Evolutionary conservation across 2,329 filamentous ascomycete species (phyloP), one percentile per base, ranked within the genome.

Genomic region (Pleomassaria siparia): DNA sequence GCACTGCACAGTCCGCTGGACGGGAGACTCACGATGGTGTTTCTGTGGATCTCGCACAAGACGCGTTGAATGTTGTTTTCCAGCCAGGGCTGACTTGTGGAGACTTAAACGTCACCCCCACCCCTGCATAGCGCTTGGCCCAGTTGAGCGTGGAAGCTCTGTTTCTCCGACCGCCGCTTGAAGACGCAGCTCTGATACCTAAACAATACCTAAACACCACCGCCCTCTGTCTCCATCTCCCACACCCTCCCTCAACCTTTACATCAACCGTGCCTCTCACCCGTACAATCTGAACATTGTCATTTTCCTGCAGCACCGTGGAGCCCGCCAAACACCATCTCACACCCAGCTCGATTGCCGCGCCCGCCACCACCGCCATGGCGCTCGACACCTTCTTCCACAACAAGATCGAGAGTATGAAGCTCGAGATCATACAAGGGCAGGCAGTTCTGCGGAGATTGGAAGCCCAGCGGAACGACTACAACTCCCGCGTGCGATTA

Each of bases 401-500:
- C 78, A 97, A 97, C 82, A 99, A 99, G 82, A 97, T 97, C 77
- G 94, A 99, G 89, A 86, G 88, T 73, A 96, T 97, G 89, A 97
- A 97, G 87, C 91, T 99, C 73, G 92, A 99, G 84, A 99, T 99
- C 72, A 92, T 99, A 73, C 92, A 97, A 77, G 92, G 94, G 47
- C 94, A 99, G 78, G 92, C 94, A 47, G 91, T 96, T 49, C 81
- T 99, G 54, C 88, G 94, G 62, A 86, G 94, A 70, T 83, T 99
- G 63, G 94, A 99, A 80, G 94, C 94, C 62, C 95, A 99, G 76
- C 86, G 94, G 60, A 99, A 99, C 70, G 94, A 99, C 76, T 97
- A 97, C 82, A 99, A 99, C 80, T 97, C 94, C 51, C 85, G 94
- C 70, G 94, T 99, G 65, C 89, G 94, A 54, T 80, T 99, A 74